Percentiles rank a stretch among this genome's conserved stretches.
phyloP scores from a whole-genome alignment of 2,329 filamentous ascomycete genomes.

The Hymenoscyphus occultus region DNA sequence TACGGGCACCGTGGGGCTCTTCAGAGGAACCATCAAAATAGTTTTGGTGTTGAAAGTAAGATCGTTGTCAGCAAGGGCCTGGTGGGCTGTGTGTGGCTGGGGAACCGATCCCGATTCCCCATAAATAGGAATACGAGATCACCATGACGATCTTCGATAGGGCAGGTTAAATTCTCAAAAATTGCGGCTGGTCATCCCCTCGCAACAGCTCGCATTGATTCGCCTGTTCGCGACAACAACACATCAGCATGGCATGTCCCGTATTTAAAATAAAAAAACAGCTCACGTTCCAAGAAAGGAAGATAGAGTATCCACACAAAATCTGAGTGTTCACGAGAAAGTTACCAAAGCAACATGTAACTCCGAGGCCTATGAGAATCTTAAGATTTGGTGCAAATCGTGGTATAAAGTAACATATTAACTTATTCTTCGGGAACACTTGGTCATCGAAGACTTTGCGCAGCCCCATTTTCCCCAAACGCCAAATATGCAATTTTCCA shows the following conservation, averaged over 20 bases:
- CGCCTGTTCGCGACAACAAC: not conserved
- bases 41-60: not conserved
- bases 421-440: not conserved
- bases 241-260: not conserved
- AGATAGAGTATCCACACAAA: not conserved
- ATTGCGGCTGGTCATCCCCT: not conserved
- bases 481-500: slow-evolving; percentile 16
- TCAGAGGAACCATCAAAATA: not conserved
- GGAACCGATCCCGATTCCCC: not conserved
- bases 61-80: not conserved
- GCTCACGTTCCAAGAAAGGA: not conserved
- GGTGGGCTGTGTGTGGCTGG: not conserved
- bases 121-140: slow-evolving; percentile 3
- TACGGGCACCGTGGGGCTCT: not conserved
- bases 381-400: slow-evolving; percentile 1
- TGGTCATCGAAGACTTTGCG: not conserved
- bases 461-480: slow-evolving; percentile 12
- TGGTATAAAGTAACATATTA: slow-evolving; percentile 9
- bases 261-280: not conserved
- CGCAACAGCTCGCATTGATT: not conserved
- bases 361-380: not conserved
- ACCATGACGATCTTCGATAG: not conserved
- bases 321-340: not conserved
- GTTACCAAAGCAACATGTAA: not conserved
- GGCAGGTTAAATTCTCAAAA: not conserved